Evolutionary conservation across 2,329 filamentous ascomycete species (phyloP).

Genomic region (Aspergillus japonicus): DNA sequence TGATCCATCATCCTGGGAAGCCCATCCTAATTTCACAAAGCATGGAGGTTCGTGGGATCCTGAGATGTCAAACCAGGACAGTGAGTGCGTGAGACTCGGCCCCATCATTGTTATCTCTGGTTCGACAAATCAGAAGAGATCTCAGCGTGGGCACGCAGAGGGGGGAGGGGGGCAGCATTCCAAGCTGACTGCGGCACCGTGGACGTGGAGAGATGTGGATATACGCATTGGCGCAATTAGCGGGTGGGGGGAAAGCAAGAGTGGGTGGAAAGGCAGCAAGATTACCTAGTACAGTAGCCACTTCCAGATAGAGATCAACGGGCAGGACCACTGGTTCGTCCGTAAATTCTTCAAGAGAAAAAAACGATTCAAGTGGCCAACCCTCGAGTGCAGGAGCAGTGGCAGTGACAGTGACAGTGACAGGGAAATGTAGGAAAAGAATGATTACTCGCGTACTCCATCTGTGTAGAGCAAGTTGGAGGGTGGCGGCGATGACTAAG

Average conservation of each 20-base stretch:
- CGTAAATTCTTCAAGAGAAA: background rate
- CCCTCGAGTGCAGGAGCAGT: background rate
- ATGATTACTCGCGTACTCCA: background rate
- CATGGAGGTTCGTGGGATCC: conserved; percentile 4
- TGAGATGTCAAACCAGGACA: conserved; percentile 3
- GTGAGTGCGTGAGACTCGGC: conserved; percentile 11
- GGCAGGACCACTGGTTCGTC: background rate
- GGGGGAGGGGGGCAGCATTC: background rate
- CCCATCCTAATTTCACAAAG: background rate
- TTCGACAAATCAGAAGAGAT: conserved; percentile 10
- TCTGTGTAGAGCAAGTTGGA: background rate
- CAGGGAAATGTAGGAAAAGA: background rate
- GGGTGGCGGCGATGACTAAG: conserved; percentile 7
- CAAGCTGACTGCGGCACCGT: background rate
- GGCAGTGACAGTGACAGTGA: background rate
- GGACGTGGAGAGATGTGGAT: background rate
- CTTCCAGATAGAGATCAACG: background rate
- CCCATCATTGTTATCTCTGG: conserved; percentile 9
- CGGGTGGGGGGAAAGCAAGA: background rate
- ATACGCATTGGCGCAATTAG: conserved; percentile 1
- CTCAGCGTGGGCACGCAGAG: background rate
- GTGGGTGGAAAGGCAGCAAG: background rate
- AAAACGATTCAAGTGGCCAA: no score
- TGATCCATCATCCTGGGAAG: background rate
- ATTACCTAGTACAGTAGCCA: no score